Evolutionary conservation across 2,329 filamentous ascomycete species (phyloP).

Genomic region (Pseudogymnoascus sp.): DNA sequence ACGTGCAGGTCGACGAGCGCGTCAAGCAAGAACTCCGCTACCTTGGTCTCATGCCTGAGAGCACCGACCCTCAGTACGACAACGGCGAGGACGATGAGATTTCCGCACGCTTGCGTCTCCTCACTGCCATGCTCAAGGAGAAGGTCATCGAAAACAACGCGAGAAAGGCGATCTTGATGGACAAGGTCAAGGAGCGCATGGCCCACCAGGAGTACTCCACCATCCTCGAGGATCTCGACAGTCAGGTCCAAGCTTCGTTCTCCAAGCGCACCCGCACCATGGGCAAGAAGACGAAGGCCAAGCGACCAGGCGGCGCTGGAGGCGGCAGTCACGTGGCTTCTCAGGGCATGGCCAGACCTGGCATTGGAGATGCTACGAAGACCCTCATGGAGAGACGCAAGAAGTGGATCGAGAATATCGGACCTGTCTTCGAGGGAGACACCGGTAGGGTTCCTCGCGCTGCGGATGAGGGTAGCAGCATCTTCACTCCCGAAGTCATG

Average conservation of each 20-base stretch:
- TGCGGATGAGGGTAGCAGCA: constrained; percentile 55
- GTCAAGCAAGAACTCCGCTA: constrained; percentile 85
- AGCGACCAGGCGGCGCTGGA: constrained; percentile 66
- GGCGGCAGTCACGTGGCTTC: constrained; percentile 59
- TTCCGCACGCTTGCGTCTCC: constrained; percentile 74
- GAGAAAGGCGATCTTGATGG: constrained; percentile 76
- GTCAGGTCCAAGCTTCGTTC: constrained; percentile 89
- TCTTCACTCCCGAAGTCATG: constrained; percentile 72
- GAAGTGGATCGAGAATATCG: constrained; percentile 86
- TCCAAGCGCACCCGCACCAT: constrained; percentile 91
- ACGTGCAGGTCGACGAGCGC: constrained; percentile 79
- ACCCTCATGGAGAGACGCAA: constrained; percentile 85
- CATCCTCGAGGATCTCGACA: constrained; percentile 92
- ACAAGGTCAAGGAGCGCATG: constrained; percentile 85
- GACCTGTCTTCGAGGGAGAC: constrained; percentile 72
- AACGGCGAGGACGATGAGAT: constrained; percentile 91
- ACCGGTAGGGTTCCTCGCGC: constrained; percentile 62
- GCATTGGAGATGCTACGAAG: constrained; percentile 84
- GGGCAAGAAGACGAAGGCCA: constrained; percentile 88
- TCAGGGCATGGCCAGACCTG: constrained; percentile 59
- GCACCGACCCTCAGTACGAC: constrained; percentile 69
- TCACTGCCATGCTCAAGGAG: constrained; percentile 75
- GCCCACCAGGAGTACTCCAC: constrained; percentile 95
- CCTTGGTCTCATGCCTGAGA: constrained; percentile 74
- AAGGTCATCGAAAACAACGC: constrained; percentile 85